Conservation (phyloP, 176 grass and related monocot species). For the Zea luxurians region DNA sequence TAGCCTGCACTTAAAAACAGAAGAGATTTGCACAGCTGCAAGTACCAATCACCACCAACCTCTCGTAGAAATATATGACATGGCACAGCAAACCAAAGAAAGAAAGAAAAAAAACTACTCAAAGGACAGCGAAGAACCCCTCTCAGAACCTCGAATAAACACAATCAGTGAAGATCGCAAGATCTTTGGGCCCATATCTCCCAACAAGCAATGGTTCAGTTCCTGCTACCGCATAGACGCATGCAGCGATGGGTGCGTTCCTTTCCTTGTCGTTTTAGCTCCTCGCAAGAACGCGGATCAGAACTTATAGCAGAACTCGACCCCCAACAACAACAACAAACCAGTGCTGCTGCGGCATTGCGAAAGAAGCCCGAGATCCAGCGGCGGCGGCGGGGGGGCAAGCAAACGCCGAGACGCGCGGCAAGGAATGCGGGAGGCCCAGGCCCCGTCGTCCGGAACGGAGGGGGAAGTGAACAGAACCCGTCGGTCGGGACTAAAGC, state of each 20-base stretch:
- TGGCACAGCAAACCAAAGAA: too few species aligned
- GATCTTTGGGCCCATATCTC: conserved; percentile 1
- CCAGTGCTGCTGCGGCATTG: conserved; percentile 9
- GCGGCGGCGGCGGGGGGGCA: background rate
- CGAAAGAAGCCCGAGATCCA: conserved; percentile 38
- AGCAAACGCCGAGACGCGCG: background rate
- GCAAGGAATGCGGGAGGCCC: background rate
- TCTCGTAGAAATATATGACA: background rate
- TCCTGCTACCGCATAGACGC: too few species aligned
- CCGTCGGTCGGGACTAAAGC: background rate
- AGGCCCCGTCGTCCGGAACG: background rate
- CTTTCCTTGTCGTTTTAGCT: background rate
- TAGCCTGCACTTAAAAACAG: conserved; percentile 14
- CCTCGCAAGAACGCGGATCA: background rate
- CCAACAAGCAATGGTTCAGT: background rate
- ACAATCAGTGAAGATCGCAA: conserved; percentile 1
- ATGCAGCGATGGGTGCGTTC: background rate
- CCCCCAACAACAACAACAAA: background rate
- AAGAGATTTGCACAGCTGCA: background rate
- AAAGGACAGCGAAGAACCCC: background rate
- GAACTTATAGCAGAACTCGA: background rate
- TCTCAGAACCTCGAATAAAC: background rate
- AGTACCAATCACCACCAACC: conserved; percentile 21
- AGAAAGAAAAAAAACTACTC: background rate
- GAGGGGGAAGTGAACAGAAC: too few species aligned